Percentiles rank a stretch among this genome's conserved stretches.
Evolutionary conservation across 345 rosid genomes (phyloP).

Genomic region (Arabidopsis suecica): DNA sequence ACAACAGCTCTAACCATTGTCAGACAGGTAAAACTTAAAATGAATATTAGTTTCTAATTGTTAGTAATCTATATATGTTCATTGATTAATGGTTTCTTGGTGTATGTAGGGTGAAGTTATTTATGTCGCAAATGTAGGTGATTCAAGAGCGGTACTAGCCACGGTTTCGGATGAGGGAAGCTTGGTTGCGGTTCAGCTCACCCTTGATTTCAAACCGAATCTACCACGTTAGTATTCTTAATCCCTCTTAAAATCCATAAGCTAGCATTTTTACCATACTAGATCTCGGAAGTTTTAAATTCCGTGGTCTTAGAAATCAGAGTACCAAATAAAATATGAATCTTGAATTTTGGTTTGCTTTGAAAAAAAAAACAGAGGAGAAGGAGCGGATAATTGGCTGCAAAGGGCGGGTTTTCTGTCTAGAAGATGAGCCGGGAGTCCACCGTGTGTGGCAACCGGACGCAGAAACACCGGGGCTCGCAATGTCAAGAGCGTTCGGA

Average conservation of each 20-base stretch:
- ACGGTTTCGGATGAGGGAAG: slow-evolving; percentile 78
- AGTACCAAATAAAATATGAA: background rate
- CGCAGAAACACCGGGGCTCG: slow-evolving; percentile 79
- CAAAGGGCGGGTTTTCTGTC: slow-evolving; percentile 79
- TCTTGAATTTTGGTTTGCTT: slow-evolving; percentile 8
- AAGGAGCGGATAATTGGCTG: slow-evolving; percentile 75
- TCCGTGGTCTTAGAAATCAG: background rate
- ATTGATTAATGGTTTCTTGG: slow-evolving; percentile 30
- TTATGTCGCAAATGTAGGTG: slow-evolving; percentile 83
- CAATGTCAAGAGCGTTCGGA: slow-evolving; percentile 98
- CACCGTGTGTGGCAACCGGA: slow-evolving; percentile 92
- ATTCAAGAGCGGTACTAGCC: slow-evolving; percentile 92
- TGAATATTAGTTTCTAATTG: background rate
- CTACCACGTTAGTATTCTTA: slow-evolving; percentile 74
- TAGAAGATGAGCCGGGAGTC: slow-evolving; percentile 87
- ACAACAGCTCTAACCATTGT: slow-evolving; percentile 86
- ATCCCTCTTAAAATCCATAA: background rate
- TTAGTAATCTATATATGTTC: background rate
- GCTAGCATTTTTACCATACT: background rate
- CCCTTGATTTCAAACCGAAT: slow-evolving; percentile 88
- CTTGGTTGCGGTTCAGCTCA: slow-evolving; percentile 81
- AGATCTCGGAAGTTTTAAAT: background rate
- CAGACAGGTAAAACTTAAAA: slow-evolving; percentile 64
- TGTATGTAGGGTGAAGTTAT: slow-evolving; percentile 69
- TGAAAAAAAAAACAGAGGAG: slow-evolving; percentile 62